Evolutionary conservation across 2,329 filamentous ascomycete species (phyloP), one percentile per base, ranked within the genome.

Genomic region (Neonectria coccinea): DNA sequence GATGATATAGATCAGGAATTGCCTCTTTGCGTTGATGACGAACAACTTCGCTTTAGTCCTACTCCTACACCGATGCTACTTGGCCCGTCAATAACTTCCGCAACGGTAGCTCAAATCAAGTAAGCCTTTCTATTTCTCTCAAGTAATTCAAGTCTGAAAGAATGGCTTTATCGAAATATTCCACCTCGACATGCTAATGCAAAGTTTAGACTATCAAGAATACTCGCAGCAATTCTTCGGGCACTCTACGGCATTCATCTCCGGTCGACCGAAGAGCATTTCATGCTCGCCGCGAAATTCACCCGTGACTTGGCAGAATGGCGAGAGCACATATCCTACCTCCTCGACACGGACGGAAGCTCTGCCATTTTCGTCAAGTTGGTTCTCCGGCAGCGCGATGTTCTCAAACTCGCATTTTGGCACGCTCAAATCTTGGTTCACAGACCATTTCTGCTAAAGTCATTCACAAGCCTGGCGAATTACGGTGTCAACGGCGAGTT

Each of bases 1-100:
- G 88, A 90, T 48, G 88, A 90, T 59, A 88, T 90, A 55, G 88
- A 90, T 64, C 86, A 89, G 65, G 84, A 87, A 14, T 76, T 88
- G 16, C 88, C 88, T 0, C 78, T 80, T 9, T 76, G 79, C 22
- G 80, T 88, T 6, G 86, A 88, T 57, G 88, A 90, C 14, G 62
- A 81, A 82, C 59, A 80, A 86, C 63, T 44, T 53, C 20, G 16
- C 11, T 20, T 41, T n/a, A 20, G 80, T 54, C 65, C 84, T 1
- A 73, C 77, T 7, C 81, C 82, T 3, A 80, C 81, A 2, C 78
- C 79, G 71, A 73, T 80, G 85, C 42, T 27, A 5, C 27, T 44
- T 25, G 51, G 65, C 6, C 69, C 27, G 12, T 74, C 70, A 2
- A 64, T 77, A 7, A 78, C 77, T 71, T 71, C 75, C 7, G 78